A percentile compares a stretch with the other conserved stretches of the same genome.
phyloP scores from a whole-genome alignment of 208 protist species.

The Kentomonas sorsogonicus region DNA sequence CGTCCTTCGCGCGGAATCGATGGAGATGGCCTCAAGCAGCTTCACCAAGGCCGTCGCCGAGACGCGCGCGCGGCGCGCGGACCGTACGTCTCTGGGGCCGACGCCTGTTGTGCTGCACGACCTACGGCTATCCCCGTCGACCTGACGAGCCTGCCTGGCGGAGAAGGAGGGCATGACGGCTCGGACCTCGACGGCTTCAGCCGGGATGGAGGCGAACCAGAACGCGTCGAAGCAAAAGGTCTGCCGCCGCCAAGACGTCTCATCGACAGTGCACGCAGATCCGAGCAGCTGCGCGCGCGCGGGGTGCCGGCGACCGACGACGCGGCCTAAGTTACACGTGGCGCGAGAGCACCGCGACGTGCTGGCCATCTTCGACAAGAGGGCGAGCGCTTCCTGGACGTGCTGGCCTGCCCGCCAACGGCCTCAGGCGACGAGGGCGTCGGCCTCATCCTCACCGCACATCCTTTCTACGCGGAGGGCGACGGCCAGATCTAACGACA shows the following conservation, averaged over 20 bases:
- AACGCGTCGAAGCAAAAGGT: constrained; percentile 43
- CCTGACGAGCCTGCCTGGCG: constrained; percentile 96
- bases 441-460: constrained; percentile 92
- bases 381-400: constrained; percentile 57
- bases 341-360: constrained; percentile 69
- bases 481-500: constrained; percentile 98
- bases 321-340: constrained; percentile 91
- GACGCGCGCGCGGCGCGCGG: constrained; percentile 45
- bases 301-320: constrained; percentile 91
- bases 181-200: constrained; percentile 79
- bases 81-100: constrained; percentile 74
- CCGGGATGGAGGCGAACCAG: constrained; percentile 80
- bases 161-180: constrained; percentile 91
- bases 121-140: constrained; percentile 98
- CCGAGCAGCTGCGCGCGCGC: constrained; percentile 73
- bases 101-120: constrained; percentile 94
- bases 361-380: constrained; percentile 86
- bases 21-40: constrained; percentile 92
- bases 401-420: constrained; percentile 37
- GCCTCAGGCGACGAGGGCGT: constrained; percentile 52
- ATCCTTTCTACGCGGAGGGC: constrained; percentile 98
- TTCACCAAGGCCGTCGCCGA: constrained; percentile 84
- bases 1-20: constrained; percentile 92
- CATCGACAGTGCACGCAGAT: constrained; percentile 76
- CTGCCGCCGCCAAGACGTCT: constrained; percentile 78